Evolutionary conservation across 2,329 filamentous ascomycete genomes (phyloP), one percentile per base, ranked within the genome.

Genomic region (Phialocephala subalpina): DNA sequence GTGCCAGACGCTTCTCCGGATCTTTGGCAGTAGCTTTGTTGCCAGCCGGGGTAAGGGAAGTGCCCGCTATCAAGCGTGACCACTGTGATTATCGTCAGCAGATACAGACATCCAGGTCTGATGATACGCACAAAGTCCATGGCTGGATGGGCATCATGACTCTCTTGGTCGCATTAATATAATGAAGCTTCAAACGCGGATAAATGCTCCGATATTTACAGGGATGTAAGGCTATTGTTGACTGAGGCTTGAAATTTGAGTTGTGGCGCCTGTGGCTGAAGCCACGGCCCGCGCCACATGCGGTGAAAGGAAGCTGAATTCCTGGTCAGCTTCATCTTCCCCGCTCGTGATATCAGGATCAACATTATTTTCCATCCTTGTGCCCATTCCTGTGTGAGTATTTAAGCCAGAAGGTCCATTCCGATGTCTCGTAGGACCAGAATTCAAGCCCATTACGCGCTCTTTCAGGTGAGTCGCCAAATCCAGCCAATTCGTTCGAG

Each of bases 21-120:
- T 90, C 87, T 74, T 86, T 87, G 66, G 86, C 84, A 68, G 84
- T 83, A 75, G 88, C 86, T 78, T 85, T 87, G 73, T 83, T 83
- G 72, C 86, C 82, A 71, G 82, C 82, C 73, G 74, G 69, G 72
- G 85, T 85, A 73, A 90, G 81, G 75, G 87, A 82, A 70, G 84
- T 85, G 72, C 84, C 86, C 77, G 87, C 88, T 81, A 90, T 81
- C 80, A 90, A 82, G 79, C 88, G 86, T 81, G 87, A 87, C 88
- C 88, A 91, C 88, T 90, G 60, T 42, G 47, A 14, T 27, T 20
- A 67, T 22, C 4, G 57, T 71, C 64, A 73, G 71, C 63, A 58
- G 60, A 53, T 57, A 57, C 8, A 61, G 14, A 45, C 4, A 29
- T 42, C 29, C 35, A 49, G 40, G 33, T 36, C 36, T 49, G 29